Evolutionary conservation across 2,329 filamentous ascomycete species (phyloP).

Genomic region (Pseudopithomyces chartarum): DNA sequence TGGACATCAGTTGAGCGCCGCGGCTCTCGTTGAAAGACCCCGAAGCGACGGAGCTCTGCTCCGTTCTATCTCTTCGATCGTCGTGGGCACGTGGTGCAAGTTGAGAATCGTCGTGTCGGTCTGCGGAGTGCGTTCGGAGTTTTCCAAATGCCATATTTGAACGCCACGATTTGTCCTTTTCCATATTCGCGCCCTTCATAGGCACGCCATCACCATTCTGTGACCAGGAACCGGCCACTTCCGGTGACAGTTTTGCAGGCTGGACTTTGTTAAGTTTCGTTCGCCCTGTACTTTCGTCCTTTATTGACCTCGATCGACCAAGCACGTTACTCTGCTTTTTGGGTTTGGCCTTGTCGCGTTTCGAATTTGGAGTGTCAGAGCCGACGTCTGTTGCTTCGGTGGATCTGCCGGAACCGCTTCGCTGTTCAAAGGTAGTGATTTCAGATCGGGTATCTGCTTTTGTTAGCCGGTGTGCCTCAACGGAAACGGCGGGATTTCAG

Average conservation of each 20-base stretch:
- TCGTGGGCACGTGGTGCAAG: slow-evolving; percentile 39
- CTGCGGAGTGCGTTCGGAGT: slow-evolving; percentile 73
- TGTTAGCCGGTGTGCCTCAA: slow-evolving; percentile 14
- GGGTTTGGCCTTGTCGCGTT: slow-evolving; percentile 30
- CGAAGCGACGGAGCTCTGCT: slow-evolving; percentile 48
- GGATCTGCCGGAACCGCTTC: slow-evolving; percentile 36
- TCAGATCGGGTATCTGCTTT: slow-evolving; percentile 39
- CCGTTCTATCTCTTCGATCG: slow-evolving; percentile 33
- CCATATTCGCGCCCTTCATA: slow-evolving; percentile 67
- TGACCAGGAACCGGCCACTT: slow-evolving; percentile 34
- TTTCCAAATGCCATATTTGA: slow-evolving; percentile 67
- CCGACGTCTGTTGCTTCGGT: slow-evolving; percentile 27
- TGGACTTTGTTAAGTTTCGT: slow-evolving; percentile 41
- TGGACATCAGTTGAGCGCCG: slow-evolving; percentile 70
- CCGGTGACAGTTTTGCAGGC: slow-evolving; percentile 35
- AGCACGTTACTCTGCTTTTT: slow-evolving; percentile 45
- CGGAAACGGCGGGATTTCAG: background rate
- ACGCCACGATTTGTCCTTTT: slow-evolving; percentile 70
- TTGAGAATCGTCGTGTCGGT: slow-evolving; percentile 57
- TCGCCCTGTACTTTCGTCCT: slow-evolving; percentile 43
- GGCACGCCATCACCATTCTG: slow-evolving; percentile 48
- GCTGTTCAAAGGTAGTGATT: slow-evolving; percentile 31
- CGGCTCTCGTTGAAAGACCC: slow-evolving; percentile 63
- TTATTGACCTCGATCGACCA: slow-evolving; percentile 50
- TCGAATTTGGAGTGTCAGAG: slow-evolving; percentile 25